phyloP scores from a whole-genome alignment of 495 filamentous ascomycete genomes.

The Podospora didyma region DNA sequence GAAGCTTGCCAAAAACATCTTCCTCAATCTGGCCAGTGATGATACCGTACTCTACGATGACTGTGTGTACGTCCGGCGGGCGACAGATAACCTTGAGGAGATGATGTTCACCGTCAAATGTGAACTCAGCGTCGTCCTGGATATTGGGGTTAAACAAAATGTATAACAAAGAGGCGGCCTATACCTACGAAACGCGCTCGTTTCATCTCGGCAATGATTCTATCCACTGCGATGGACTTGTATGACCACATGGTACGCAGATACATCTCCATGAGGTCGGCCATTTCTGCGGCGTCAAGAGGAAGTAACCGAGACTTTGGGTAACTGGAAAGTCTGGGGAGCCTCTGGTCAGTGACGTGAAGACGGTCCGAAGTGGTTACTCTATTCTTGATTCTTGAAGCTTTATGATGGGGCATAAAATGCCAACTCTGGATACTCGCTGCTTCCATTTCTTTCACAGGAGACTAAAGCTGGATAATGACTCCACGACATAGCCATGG shows the following conservation, averaged over 20 bases:
- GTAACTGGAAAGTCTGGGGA: too few relatives aligned
- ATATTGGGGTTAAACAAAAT: background rate
- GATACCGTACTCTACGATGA: constrained; percentile 16
- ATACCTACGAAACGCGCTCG: background rate
- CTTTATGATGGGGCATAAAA: too few relatives aligned
- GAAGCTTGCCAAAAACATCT: constrained; percentile 13
- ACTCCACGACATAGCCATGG: too few relatives aligned
- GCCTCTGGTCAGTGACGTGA: too few relatives aligned
- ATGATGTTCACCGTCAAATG: constrained; percentile 27
- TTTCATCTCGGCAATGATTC: constrained; percentile 19
- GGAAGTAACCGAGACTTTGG: too few relatives aligned
- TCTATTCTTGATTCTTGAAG: too few relatives aligned
- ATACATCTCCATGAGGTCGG: constrained; percentile 20
- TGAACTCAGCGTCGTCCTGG: constrained; percentile 19
- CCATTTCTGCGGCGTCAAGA: too few relatives aligned
- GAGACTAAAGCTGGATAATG: too few relatives aligned
- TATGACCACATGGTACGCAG: constrained; percentile 31
- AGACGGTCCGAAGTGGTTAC: too few relatives aligned
- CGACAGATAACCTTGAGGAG: constrained; percentile 27
- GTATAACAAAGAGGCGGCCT: background rate
- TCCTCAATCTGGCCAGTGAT: constrained; percentile 14
- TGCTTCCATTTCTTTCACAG: too few relatives aligned
- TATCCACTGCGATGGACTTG: constrained; percentile 23
- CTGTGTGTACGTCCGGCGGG: constrained; percentile 13
- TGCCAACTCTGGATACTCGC: too few relatives aligned